Percentiles rank a stretch among this genome's conserved stretches.
These are phyloP conservation scores for Cytospora piceae DNA, from an alignment of 2,329 filamentous ascomycete genomes.

Conservation along the genomic window DNA sequence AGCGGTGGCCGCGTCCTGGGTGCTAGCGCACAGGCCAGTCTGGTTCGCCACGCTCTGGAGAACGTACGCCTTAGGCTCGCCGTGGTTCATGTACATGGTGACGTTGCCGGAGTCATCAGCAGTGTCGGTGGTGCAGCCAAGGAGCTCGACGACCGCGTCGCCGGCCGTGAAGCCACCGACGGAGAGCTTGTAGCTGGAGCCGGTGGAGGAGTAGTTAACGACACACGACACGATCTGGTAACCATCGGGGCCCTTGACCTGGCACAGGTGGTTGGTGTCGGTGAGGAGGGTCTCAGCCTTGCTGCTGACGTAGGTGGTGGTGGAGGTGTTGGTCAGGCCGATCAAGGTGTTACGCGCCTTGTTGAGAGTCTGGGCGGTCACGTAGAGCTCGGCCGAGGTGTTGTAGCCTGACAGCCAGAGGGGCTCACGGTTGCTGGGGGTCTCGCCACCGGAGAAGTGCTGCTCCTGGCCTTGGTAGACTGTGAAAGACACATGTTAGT, in stretches of 20 bases:
- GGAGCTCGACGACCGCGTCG: constrained; percentile 32
- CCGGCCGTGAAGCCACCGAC: constrained; percentile 39
- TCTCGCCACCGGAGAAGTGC: constrained; percentile 48
- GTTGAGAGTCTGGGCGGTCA: constrained; percentile 52
- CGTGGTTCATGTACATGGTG: constrained; percentile 29
- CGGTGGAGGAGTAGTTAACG: constrained; percentile 44
- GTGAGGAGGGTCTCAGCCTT: constrained; percentile 42
- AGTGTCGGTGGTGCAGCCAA: constrained; percentile 34
- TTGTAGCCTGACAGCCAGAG: constrained; percentile 52
- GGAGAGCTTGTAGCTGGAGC: constrained; percentile 33
- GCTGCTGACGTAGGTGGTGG: constrained; percentile 44
- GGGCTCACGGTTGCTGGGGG: constrained; percentile 53
- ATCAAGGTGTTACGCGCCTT: constrained; percentile 52
- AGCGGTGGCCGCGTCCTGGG: constrained; percentile 23
- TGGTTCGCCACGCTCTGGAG: constrained; percentile 24
- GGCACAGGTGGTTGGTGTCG: constrained; percentile 46
- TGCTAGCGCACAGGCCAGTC: constrained; percentile 26
- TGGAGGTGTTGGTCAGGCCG: constrained; percentile 45
- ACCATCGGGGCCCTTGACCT: constrained; percentile 46
- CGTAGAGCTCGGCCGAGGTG: constrained; percentile 49
- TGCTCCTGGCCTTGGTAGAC: constrained; percentile 64
- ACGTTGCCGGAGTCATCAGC: constrained; percentile 28
- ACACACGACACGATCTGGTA: constrained; percentile 45
- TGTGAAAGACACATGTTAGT: constrained; percentile 38
- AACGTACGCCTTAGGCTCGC: constrained; percentile 30